Conservation (phyloP, 2,329 filamentous ascomycete genomes). For the Paraphaeosphaeria sporulosa region DNA sequence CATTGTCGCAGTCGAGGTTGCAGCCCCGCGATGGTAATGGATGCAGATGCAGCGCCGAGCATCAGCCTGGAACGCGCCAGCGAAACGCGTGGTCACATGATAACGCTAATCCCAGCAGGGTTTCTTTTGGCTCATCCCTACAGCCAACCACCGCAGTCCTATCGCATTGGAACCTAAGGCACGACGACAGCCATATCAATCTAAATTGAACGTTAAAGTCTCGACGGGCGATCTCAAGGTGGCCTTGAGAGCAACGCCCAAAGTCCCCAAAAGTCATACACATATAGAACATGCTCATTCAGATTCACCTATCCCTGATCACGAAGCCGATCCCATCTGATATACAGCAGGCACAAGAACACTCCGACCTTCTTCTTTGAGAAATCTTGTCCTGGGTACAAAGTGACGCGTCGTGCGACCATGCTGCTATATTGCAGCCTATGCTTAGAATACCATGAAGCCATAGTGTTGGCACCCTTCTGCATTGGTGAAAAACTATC, state of each 20-base stretch:
- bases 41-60: slow-evolving; percentile 11
- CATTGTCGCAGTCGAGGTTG: slow-evolving; percentile 30
- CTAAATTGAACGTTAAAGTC: too few species aligned
- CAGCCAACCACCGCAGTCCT: too few species aligned
- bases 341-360: too few species aligned
- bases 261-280: too few species aligned
- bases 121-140: too few species aligned
- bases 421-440: neutral
- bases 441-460: neutral
- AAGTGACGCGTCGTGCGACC: neutral
- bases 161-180: too few species aligned
- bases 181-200: too few species aligned
- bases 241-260: too few species aligned
- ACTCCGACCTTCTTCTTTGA: neutral
- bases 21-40: neutral
- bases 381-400: neutral
- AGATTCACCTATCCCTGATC: too few species aligned
- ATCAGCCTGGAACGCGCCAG: slow-evolving; percentile 18
- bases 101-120: neutral
- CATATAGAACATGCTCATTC: too few species aligned
- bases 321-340: too few species aligned
- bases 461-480: neutral
- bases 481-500: neutral
- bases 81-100: slow-evolving; percentile 23
- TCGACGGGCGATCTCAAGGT: too few species aligned